Percentiles rank a stretch among this genome's conserved stretches.
Conservation (phyloP, 805 yeast genomes). For the Yarrowia sp. region DNA sequence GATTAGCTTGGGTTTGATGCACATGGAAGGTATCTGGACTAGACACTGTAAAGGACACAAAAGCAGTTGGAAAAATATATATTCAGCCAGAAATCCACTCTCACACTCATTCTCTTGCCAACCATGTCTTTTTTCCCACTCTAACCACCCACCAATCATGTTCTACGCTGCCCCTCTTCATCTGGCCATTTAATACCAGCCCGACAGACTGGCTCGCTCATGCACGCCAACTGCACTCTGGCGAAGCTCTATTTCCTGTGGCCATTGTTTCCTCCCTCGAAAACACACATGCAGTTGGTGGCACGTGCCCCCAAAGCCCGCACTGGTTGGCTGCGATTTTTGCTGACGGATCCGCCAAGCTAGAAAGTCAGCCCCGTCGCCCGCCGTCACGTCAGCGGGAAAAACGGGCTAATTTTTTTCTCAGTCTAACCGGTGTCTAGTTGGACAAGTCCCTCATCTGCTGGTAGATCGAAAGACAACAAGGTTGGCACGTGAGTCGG, state of each 20-base stretch:
- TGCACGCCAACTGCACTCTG: background rate
- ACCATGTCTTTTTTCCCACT: background rate
- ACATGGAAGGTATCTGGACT: background rate
- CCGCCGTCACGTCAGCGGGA: background rate
- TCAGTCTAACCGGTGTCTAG: background rate
- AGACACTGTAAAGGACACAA: background rate
- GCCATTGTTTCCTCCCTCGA: background rate
- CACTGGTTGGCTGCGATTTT: slow-evolving; percentile 5
- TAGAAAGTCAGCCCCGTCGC: background rate
- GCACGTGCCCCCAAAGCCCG: background rate
- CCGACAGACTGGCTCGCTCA: background rate
- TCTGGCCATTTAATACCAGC: background rate
- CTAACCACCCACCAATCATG: background rate
- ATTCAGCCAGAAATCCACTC: background rate
- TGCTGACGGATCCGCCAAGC: background rate
- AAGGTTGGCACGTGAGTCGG: background rate
- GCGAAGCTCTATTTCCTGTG: slow-evolving; percentile 9
- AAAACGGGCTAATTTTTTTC: background rate
- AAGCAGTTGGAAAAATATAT: background rate
- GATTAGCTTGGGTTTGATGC: background rate
- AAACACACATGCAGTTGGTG: background rate
- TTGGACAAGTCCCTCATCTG: background rate
- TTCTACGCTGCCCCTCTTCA: background rate
- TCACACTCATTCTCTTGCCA: background rate
- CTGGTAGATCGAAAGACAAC: background rate